A percentile compares a stretch with the other conserved stretches of the same genome.
Evolutionary conservation across 2,329 filamentous ascomycete species (phyloP).

Genomic region (Ascochyta rabiei): DNA sequence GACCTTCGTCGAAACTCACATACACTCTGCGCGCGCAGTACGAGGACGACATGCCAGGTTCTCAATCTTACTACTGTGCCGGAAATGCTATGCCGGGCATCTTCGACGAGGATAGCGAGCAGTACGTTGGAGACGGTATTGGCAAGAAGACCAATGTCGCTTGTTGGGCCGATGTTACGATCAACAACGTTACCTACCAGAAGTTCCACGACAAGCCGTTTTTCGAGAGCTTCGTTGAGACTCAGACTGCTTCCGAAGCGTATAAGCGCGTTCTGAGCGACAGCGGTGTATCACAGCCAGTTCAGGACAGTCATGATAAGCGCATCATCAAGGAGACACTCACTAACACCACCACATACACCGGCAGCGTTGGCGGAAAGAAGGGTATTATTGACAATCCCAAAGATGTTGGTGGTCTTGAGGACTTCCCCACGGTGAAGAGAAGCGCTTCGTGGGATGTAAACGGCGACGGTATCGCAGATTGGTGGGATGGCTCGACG

Average conservation of each 20-base stretch:
- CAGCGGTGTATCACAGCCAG: slow-evolving; percentile 39
- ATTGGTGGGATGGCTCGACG: slow-evolving; percentile 46
- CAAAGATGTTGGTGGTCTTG: slow-evolving; percentile 43
- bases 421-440: slow-evolving; percentile 37
- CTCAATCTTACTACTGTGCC: slow-evolving; percentile 44
- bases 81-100: slow-evolving; percentile 43
- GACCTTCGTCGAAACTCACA: slow-evolving; percentile 36
- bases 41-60: slow-evolving; percentile 42
- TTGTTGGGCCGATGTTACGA: slow-evolving; percentile 41
- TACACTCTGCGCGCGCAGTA: slow-evolving; percentile 39
- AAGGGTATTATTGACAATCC: slow-evolving; percentile 45
- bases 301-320: slow-evolving; percentile 42
- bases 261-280: slow-evolving; percentile 47
- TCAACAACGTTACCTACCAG: slow-evolving; percentile 36
- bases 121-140: slow-evolving; percentile 31
- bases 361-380: slow-evolving; percentile 37
- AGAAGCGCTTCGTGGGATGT: slow-evolving; percentile 40
- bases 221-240: slow-evolving; percentile 39
- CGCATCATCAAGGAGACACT: slow-evolving; percentile 44
- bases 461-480: slow-evolving; percentile 43
- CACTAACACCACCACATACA: slow-evolving; percentile 37
- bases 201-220: slow-evolving; percentile 39
- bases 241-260: slow-evolving; percentile 40
- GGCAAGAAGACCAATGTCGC: slow-evolving; percentile 31
- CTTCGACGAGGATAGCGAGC: slow-evolving; percentile 35